Evolutionary conservation across 108 stramenopile species (phyloP), one percentile per base, ranked within the genome.

Genomic region (Parietichytrium sp.): DNA sequence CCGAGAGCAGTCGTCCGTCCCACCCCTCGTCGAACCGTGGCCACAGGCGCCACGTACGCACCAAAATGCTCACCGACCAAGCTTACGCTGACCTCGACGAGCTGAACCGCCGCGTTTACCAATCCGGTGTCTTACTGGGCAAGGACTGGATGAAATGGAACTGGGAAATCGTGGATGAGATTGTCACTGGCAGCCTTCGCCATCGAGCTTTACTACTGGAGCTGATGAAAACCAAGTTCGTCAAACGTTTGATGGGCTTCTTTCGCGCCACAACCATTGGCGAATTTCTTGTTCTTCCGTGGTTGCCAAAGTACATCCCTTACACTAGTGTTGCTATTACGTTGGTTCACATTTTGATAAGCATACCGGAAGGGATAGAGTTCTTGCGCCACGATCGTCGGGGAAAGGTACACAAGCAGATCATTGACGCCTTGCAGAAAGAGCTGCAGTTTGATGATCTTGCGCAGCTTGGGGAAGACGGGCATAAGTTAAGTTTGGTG

Each of bases 361-460:
- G 45, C 42, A 18, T 33, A 10, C 61, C 33, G n/a, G 61, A 72
- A 20, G 33, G 29, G 8, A 15, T 27, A 10, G 61, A 72, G 23
- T 72, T 72, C 42, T 27, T 72, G 61, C 61, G 61, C 42, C 61
- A 72, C 42, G 61, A 72, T 42, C 61, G 61, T 8, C 61, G 61
- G 23, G 61, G 61, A n/a, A 10, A 20, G 10, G 3, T 72, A 42
- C 61, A 72, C 20, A 33, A 42, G 20, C 61, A 72, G 33, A 72
- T 72, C 42, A 45, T 72, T 13, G 61, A 72, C 23, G 61, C 61
- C 8, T 20, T 72, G 42, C 38, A 45, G 42, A 16, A 42, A 16
- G 61, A 72, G 42, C 42, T 45, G 15, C 20, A 72, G 20, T 72
- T 72, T 72, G 61, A 72, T n/a, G 61, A 72, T 25, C n/a, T n/a